phyloP scores from a whole-genome alignment of 345 rosid species.

The Sisymbrium altissimum region DNA sequence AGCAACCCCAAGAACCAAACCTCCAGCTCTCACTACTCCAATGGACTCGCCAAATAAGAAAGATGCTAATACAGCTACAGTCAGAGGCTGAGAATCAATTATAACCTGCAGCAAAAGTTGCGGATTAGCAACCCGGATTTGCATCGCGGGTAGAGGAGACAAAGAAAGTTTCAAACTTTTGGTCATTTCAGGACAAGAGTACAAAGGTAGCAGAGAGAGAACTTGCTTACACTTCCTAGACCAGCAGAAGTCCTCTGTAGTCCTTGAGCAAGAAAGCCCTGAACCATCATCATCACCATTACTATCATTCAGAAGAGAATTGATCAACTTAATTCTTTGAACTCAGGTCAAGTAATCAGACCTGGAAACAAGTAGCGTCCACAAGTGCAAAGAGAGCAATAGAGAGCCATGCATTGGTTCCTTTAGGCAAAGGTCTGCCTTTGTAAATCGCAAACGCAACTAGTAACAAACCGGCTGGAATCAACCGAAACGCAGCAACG shows the following conservation, averaged over 20 bases:
- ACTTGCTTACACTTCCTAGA: conserved; percentile 67
- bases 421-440: conserved; percentile 64
- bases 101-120: conserved; percentile 55
- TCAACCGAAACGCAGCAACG: conserved; percentile 80
- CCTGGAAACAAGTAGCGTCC: conserved; percentile 89
- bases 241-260: conserved; percentile 92
- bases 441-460: conserved; percentile 65
- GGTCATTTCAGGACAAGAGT: not conserved
- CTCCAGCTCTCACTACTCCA: conserved; percentile 70
- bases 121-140: not conserved
- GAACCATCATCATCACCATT: conserved; percentile 17
- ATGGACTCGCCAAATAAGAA: conserved; percentile 79
- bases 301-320: not conserved
- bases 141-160: not conserved
- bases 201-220: conserved; percentile 1
- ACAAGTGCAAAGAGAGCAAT: conserved; percentile 77
- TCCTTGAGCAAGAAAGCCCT: conserved; percentile 94
- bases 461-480: conserved; percentile 78
- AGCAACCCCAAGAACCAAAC: conserved; percentile 72
- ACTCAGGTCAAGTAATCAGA: conserved; percentile 19
- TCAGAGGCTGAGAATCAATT: conserved; percentile 88
- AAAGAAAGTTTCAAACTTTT: not conserved
- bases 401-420: conserved; percentile 76
- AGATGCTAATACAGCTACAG: conserved; percentile 85
- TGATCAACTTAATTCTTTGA: not conserved